Evolutionary conservation across 352 stramenopile genomes (phyloP).

Genomic region (Pythium periplocum): DNA sequence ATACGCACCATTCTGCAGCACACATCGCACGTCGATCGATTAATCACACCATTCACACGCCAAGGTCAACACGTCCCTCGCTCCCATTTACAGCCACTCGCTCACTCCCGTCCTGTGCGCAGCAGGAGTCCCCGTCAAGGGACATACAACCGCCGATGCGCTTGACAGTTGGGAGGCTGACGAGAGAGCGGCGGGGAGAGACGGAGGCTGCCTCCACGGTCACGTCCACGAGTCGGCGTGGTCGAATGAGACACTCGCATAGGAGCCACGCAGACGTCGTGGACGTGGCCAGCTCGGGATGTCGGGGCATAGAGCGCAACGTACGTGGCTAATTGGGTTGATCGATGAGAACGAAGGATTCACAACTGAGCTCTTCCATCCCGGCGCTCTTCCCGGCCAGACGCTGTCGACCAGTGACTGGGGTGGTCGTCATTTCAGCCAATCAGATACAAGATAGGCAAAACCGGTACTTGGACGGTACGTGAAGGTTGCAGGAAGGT

Average conservation of each 20-base stretch:
- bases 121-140: conserved; percentile 3
- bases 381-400: no score
- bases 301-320: no score
- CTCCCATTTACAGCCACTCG: conserved; percentile 5
- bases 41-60: conserved; percentile 42
- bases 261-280: no score
- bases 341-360: conserved; percentile 37
- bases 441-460: conserved; percentile 6
- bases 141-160: conserved; percentile 6
- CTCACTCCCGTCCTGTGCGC: conserved; percentile 4
- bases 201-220: conserved; percentile 60
- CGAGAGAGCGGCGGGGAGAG: conserved; percentile 5
- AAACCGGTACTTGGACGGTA: conserved; percentile 11
- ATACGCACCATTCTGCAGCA: conserved; percentile 97
- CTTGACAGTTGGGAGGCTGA: neutral
- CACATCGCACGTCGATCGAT: conserved; percentile 18
- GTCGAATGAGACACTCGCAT: conserved; percentile 5
- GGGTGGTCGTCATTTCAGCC: conserved; percentile 3
- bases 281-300: no score
- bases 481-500: conserved; percentile 11
- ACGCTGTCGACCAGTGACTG: conserved; percentile 4
- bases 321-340: conserved; percentile 34
- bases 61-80: conserved; percentile 49
- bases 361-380: conserved; percentile 13
- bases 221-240: conserved; percentile 23